Evolutionary conservation across 2,329 filamentous ascomycete species (phyloP), one percentile per base, ranked within the genome.

Genomic region (Colletotrichum eremochloae): DNA sequence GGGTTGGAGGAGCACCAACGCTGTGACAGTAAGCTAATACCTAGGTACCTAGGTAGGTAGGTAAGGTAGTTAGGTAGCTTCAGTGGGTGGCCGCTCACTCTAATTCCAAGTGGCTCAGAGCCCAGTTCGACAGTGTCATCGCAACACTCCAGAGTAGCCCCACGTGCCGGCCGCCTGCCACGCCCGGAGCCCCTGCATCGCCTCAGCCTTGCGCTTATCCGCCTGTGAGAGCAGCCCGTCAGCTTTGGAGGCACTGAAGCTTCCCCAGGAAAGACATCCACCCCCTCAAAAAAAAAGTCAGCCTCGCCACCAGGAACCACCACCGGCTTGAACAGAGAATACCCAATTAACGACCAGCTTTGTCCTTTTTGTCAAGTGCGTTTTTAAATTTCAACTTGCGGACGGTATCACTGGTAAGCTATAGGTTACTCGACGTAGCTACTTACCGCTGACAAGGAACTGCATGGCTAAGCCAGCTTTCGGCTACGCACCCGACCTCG

Each of bases 201-300:
- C 50, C 60, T 74, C 71, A 74, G 71, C 71, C 71, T 74, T 68
- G 71, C 71, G 63, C 52, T 24, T n/a, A 58, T 52, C 46, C 42
- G 50, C 36, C 65, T 62, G 62, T 64, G 68, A 46, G 29, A 65
- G 48, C 50, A 73, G n/a, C 67, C 60, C 48, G 46, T 53, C 48
- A 63, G 48, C 61, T 52, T 24, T 18, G 15, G 46, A 36, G 24
- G 48, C 24, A 56, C 67, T 57, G 50, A 42, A 71, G 62, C 62
- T 67, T 67, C 67, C 42, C 53, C 29, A 52, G 42, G 44, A 40
- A 56, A 58, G 42, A 38, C 44, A 38, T 50, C 33, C 56, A 48
- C 52, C 63, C 38, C 40, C 44, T 46, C 14, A 42, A n/a, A n/a
- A n/a, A n/a, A 70, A 71, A 38, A 53, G 36, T 73, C 71, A 73